These are phyloP conservation scores for Fonsecaea nubica DNA, from an alignment of 2,329 filamentous ascomycete species.

Conservation along the genomic window DNA sequence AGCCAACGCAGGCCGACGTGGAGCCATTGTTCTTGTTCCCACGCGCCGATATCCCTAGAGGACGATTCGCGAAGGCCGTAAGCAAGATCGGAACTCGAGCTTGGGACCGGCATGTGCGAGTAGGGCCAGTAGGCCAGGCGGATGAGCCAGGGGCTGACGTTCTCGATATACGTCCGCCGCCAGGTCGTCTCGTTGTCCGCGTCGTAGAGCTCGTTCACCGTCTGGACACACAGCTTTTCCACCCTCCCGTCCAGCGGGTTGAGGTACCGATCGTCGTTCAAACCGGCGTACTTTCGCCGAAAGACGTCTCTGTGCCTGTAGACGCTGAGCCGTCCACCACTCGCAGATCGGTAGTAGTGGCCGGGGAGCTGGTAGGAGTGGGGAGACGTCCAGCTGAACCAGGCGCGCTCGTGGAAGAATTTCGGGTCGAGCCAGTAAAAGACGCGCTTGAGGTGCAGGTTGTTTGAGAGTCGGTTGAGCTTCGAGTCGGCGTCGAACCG, in stretches of 20 bases:
- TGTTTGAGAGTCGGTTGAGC: conserved; percentile 19
- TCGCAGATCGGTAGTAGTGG: conserved; percentile 16
- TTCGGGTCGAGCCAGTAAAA: conserved; percentile 25
- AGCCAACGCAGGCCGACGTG: conserved; percentile 25
- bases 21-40: conserved; percentile 26
- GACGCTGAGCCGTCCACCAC: conserved; percentile 1
- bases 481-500: conserved; percentile 15
- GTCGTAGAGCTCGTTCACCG: conserved; percentile 25
- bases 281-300: conserved; percentile 17
- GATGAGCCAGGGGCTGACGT: conserved; percentile 29
- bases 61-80: conserved; percentile 10
- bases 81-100: background rate
- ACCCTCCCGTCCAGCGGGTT: conserved; percentile 25
- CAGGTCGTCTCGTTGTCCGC: conserved; percentile 24
- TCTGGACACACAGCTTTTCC: conserved; percentile 27
- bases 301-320: conserved; percentile 28
- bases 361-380: conserved; percentile 27
- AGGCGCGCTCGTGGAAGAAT: conserved; percentile 26
- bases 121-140: conserved; percentile 32
- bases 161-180: conserved; percentile 28
- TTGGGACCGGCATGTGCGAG: conserved; percentile 15
- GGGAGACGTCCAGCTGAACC: conserved; percentile 19
- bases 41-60: background rate
- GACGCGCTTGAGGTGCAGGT: conserved; percentile 8
- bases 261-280: conserved; percentile 27